Percentiles rank a stretch among this genome's conserved stretches.
These are phyloP conservation scores for Cucurbita pepo DNA, from an alignment of 306 rosid genomes.

Conservation along the genomic window DNA sequence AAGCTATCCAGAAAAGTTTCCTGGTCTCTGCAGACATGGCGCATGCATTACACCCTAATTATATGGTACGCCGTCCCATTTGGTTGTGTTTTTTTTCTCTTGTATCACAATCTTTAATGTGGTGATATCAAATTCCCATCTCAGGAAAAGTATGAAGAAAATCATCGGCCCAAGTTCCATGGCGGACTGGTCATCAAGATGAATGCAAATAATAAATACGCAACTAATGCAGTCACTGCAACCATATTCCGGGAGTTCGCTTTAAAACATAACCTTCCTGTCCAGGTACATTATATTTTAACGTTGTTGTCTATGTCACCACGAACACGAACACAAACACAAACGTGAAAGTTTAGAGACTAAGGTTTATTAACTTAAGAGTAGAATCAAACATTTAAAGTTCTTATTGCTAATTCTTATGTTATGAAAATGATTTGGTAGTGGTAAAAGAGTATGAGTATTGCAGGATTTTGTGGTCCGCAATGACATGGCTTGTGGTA, in stretches of 20 bases:
- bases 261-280: slow-evolving; percentile 48
- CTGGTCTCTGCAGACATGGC: slow-evolving; percentile 95
- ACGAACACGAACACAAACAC: too few species aligned
- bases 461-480: slow-evolving; percentile 88
- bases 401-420: background rate
- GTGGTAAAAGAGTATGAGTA: background rate
- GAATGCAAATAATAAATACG: slow-evolving; percentile 78
- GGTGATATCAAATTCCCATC: slow-evolving; percentile 10
- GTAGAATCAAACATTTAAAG: background rate
- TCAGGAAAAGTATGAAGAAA: slow-evolving; percentile 77
- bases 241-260: slow-evolving; percentile 77
- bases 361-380: too few species aligned
- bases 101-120: slow-evolving; percentile 6
- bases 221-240: slow-evolving; percentile 77
- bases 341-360: too few species aligned
- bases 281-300: slow-evolving; percentile 37
- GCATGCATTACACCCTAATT: slow-evolving; percentile 88
- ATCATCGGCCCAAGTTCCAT: slow-evolving; percentile 81
- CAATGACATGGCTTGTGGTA: slow-evolving; percentile 83
- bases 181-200: slow-evolving; percentile 86
- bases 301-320: background rate
- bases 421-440: background rate
- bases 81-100: background rate
- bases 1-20: slow-evolving; percentile 52
- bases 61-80: slow-evolving; percentile 31